Base-by-base conservation (phyloP, 2,329 filamentous ascomycete genomes). In the Cladosporium sp. region DNA sequence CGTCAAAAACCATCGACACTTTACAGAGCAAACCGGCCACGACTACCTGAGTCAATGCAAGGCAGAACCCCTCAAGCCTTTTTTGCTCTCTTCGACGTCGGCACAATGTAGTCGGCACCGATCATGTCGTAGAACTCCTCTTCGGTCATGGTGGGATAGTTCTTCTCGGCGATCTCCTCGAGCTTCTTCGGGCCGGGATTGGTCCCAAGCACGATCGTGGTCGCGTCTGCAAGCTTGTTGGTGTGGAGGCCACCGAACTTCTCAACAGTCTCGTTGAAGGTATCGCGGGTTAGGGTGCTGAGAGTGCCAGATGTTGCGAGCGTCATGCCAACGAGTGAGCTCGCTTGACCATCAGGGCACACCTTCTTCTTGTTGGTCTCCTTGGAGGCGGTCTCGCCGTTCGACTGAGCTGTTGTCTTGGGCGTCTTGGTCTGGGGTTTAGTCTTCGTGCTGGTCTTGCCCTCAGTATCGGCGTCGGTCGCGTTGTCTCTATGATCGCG, bases 131-230 rank as follows among this genome's bases (percentile, higher is more conserved):
- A 47, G 50, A 64, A 63, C 9, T 57, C 58, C 12, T 48, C 54
- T 54, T 65, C 60, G 13, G 50, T 58, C 25, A 62, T 50, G 12
- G 59, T 64, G 32, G 39, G 37, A 19, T 59, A 45, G 34, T 48
- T 51, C 19, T 60, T 58, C 20, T 60, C 54, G 17, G 57, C 45
- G 54, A 64, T 62, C 53, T 65, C 62, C 15, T 59, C 58, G 5
- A 65, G 32, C 55, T 65, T 65, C 58, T 61, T 62, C 36, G 56
- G 36, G 13, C 63, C 62, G 51, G 64, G 28, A 36, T 58, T 56
- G 19, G 47, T 34, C 7, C 61, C 60, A 10, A 60, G 42, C 40
- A 63, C 60, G 19, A 63, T 44, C 12, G 36, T 55, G 42, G 60
- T 58, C 39, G 50, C 48, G 5, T 59, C 56, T 3, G 39, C 56